Conservation (phyloP, 2,329 filamentous ascomycete genomes). For the Coniochaeta sp. region DNA sequence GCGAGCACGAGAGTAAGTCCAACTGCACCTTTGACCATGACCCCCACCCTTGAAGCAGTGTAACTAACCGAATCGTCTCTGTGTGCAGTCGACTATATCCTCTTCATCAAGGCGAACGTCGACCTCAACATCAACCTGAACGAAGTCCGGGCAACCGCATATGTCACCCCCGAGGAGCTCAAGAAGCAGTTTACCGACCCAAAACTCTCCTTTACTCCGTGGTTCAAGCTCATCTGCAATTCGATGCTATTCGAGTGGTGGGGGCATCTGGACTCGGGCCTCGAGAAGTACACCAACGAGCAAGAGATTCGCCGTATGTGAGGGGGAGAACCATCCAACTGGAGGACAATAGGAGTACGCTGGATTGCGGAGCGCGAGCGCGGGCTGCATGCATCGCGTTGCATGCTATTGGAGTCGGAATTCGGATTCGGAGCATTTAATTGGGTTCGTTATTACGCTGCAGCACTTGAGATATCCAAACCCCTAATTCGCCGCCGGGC, state of each 20-base stretch:
- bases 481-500: background rate
- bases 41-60: background rate
- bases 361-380: background rate
- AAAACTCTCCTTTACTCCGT: conserved; percentile 82
- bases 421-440: background rate
- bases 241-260: conserved; percentile 99
- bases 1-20: conserved; percentile 88
- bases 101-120: conserved; percentile 94
- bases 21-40: background rate
- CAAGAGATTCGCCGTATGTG: conserved; percentile 80
- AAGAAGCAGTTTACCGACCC: conserved; percentile 81
- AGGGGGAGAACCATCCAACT: background rate
- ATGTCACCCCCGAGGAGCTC: conserved; percentile 75
- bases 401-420: background rate
- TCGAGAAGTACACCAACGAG: conserved; percentile 84
- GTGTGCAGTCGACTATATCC: conserved; percentile 82
- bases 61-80: background rate
- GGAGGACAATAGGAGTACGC: background rate
- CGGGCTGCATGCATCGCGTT: background rate
- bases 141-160: conserved; percentile 79
- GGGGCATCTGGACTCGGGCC: conserved; percentile 70
- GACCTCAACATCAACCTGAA: conserved; percentile 77
- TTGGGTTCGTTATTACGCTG: background rate
- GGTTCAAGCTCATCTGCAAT: conserved; percentile 99
- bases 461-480: conserved; percentile 2